phyloP scores from a whole-genome alignment of 2,329 filamentous ascomycete genomes.

The Aspergillus glaucus region DNA sequence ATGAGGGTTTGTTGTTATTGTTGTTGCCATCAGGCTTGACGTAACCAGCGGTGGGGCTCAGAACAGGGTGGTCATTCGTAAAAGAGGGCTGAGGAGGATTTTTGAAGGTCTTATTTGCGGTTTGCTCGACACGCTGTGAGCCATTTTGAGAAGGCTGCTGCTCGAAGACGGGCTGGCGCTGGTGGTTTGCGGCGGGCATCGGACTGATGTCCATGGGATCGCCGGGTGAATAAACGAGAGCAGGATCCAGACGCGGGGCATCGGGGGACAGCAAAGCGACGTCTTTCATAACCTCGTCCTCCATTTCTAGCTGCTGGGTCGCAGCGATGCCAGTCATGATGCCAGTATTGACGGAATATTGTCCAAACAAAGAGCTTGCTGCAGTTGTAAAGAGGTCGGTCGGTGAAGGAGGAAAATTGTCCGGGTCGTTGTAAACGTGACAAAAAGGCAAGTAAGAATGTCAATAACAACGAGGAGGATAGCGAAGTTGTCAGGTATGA shows the following conservation, averaged over 20 bases:
- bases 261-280: constrained; percentile 4
- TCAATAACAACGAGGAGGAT: constrained; percentile 3
- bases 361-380: not conserved
- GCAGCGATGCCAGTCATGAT: constrained; percentile 9
- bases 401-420: not conserved
- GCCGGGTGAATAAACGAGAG: not conserved
- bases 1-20: not conserved
- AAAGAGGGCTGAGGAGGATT: not conserved
- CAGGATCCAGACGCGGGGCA: not conserved
- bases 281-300: constrained; percentile 9
- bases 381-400: not conserved
- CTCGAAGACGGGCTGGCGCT: not conserved
- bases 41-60: not conserved
- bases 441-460: not conserved
- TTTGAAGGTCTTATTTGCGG: not conserved
- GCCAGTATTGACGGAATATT: not conserved
- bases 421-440: not conserved
- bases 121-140: not conserved
- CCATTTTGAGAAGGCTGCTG: not conserved
- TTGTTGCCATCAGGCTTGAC: not conserved
- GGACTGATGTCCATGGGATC: constrained; percentile 15
- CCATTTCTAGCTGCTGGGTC: constrained; percentile 5
- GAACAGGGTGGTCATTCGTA: not conserved
- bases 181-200: not conserved
- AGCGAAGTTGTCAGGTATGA: constrained; percentile 4